Base-by-base conservation (phyloP, 805 yeast genomes). In the Ogataea parapolymorpha region DNA sequence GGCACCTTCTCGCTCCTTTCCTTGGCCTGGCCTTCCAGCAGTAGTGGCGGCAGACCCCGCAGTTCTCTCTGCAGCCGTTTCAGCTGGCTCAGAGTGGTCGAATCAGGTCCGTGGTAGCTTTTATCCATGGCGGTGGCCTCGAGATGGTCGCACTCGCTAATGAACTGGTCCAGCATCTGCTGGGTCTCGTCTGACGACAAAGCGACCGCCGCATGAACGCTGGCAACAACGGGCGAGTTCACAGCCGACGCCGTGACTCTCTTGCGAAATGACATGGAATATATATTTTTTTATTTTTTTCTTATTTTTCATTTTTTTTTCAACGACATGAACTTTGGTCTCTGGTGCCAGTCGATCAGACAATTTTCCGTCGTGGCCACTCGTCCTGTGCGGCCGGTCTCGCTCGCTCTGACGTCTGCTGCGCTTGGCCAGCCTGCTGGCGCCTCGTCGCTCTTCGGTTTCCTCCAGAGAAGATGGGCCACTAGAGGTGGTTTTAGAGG, bases 401-500 rank as follows among this genome's bases (percentile, higher is more conserved):
- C 26, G 26, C 11, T 23, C 14, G 35, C 26, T 4, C 35, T 32
- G 16, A 22, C 35, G 26, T 41, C 45, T n/a, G 41, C 35, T 6
- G 43, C 44, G 10, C 27, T 39, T 12, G 54, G 49, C 48, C 50
- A 14, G 26, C 35, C 26, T 6, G 35, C 22, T 4, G 51, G 43
- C 27, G 48, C 56, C 24, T 45, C 53, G 12, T 47, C 53, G 12
- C 27, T 51, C 6, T 13, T 46, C 17, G 42, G 37, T 20, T 53
- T 55, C 18, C 10, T 53, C 15, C 62, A 57, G 38, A 45, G 38
- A 39, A 59, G 68, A 53, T 62, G 66, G 59, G 60, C 63, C 27
- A 45, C 58, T 20, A 59, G 62, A 66, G 96, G 72, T 82, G 90
- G 84, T 82, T 86, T 61, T 30, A 58, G 62, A 66, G 96, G 72